These are phyloP conservation scores for Vigna unguiculata DNA, from an alignment of 306 rosid genomes.

Conservation along the genomic window DNA sequence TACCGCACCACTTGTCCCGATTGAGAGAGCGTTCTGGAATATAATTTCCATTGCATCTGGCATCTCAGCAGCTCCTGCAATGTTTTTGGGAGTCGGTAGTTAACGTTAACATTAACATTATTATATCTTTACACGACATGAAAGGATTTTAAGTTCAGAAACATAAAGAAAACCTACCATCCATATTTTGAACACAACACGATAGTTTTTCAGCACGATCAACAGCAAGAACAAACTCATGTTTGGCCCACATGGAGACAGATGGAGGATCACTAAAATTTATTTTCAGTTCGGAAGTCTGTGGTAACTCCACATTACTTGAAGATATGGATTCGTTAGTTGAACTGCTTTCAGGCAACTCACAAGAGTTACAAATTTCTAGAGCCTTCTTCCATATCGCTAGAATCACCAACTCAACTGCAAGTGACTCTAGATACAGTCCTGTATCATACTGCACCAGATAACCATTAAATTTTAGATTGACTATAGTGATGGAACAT, in stretches of 20 bases:
- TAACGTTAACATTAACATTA: slow-evolving; percentile 11
- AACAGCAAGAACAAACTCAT: slow-evolving; percentile 68
- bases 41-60: slow-evolving; percentile 90
- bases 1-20: slow-evolving; percentile 80
- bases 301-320: slow-evolving; percentile 38
- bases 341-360: slow-evolving; percentile 53
- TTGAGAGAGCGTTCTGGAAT: slow-evolving; percentile 46
- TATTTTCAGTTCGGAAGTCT: slow-evolving; percentile 50
- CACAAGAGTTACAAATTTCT: slow-evolving; percentile 65
- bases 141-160: slow-evolving; percentile 37
- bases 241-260: slow-evolving; percentile 73
- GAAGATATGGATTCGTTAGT: slow-evolving; percentile 44
- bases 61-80: slow-evolving; percentile 58
- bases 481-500: no score
- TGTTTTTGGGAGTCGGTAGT: slow-evolving; percentile 5
- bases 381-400: slow-evolving; percentile 85
- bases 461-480: slow-evolving; percentile 39
- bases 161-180: slow-evolving; percentile 61
- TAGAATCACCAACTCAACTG: slow-evolving; percentile 84
- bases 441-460: slow-evolving; percentile 66
- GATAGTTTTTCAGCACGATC: slow-evolving; percentile 78
- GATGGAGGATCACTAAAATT: slow-evolving; percentile 66
- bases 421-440: slow-evolving; percentile 72
- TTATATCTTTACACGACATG: neutral
- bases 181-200: slow-evolving; percentile 60